Conservation (phyloP, 441 rosid genomes). For the Omphalea diandra region DNA sequence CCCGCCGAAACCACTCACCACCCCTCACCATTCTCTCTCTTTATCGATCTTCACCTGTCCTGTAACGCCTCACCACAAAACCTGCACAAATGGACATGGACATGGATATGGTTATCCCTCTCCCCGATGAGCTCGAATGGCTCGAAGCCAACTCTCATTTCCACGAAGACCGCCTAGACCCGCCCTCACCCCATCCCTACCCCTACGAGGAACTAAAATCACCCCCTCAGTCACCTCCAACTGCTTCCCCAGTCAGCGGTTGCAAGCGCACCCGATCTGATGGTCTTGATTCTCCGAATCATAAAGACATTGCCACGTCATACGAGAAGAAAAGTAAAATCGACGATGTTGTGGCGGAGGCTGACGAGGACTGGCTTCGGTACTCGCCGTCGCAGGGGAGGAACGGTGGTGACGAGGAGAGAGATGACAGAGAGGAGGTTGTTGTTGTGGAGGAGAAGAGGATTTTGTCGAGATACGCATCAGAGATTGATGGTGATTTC, state of each 20-base stretch:
- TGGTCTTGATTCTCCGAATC: constrained; percentile 27
- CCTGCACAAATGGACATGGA: constrained; percentile 42
- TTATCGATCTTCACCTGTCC: not conserved
- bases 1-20: constrained; percentile 28
- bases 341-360: constrained; percentile 23
- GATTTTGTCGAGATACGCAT: constrained; percentile 60
- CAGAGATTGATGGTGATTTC: constrained; percentile 80
- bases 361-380: constrained; percentile 68
- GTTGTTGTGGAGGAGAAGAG: constrained; percentile 38
- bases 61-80: not conserved
- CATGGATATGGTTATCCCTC: constrained; percentile 67
- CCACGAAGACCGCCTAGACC: constrained; percentile 41
- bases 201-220: constrained; percentile 13
- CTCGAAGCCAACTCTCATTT: constrained; percentile 66
- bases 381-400: constrained; percentile 44
- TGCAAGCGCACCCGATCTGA: constrained; percentile 53
- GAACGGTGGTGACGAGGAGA: constrained; percentile 24
- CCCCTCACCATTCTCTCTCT: not conserved
- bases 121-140: constrained; percentile 87
- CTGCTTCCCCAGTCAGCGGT: constrained; percentile 23
- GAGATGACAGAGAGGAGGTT: constrained; percentile 22
- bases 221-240: constrained; percentile 28
- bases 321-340: constrained; percentile 62
- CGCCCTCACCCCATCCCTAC: not conserved
- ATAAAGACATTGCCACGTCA: constrained; percentile 24